phyloP scores from a whole-genome alignment of 1,284 basidiomycete species.

The Apiotrichum montevideense region DNA sequence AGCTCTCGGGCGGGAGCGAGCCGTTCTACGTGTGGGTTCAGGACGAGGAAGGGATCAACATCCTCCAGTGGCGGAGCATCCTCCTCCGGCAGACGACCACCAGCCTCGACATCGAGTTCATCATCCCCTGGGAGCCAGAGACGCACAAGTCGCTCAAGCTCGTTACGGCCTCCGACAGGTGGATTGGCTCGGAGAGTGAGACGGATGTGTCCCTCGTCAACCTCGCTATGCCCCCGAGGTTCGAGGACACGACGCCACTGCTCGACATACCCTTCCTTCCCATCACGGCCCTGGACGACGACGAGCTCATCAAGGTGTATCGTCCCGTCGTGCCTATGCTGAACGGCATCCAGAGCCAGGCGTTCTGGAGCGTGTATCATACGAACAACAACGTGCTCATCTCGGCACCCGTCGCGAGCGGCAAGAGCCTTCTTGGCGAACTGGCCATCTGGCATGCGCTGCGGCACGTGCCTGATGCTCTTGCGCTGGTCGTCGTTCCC shows the following conservation, averaged over 20 bases:
- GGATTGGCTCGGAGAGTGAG: constrained; percentile 86
- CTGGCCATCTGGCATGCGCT: constrained; percentile 59
- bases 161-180: constrained; percentile 85
- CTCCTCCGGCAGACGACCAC: constrained; percentile 62
- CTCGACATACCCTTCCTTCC: constrained; percentile 77
- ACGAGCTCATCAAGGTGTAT: constrained; percentile 52
- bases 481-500: constrained; percentile 41
- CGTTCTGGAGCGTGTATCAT: constrained; percentile 74
- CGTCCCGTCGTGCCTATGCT: constrained; percentile 54
- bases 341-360: constrained; percentile 85
- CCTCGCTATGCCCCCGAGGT: constrained; percentile 68
- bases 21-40: constrained; percentile 97
- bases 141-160: constrained; percentile 64
- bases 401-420: constrained; percentile 72
- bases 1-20: constrained; percentile 69
- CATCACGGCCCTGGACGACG: constrained; percentile 54
- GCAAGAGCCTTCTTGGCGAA: constrained; percentile 72
- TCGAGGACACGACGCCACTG: constrained; percentile 60
- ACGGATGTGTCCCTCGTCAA: constrained; percentile 59
- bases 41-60: constrained; percentile 68
- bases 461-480: constrained; percentile 28
- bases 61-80: constrained; percentile 75
- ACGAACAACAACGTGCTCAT: constrained; percentile 69
- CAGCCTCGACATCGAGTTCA: constrained; percentile 66
- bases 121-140: constrained; percentile 63